Evolutionary conservation across 1,284 basidiomycete species (phyloP).

Genomic region (Peniophora sp.): DNA sequence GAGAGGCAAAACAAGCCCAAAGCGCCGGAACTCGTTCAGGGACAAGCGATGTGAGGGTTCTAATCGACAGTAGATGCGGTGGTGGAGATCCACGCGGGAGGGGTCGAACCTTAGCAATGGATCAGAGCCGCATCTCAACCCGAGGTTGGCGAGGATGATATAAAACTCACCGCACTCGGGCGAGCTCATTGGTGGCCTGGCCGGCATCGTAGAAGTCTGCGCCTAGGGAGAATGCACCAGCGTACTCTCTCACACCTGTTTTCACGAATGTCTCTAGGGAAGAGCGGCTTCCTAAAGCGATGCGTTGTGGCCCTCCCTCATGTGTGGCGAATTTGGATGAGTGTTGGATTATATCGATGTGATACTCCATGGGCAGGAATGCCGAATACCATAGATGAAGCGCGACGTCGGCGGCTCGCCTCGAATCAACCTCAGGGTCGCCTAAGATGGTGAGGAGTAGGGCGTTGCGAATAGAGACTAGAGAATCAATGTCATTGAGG

Average conservation of each 20-base stretch:
- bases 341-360: slow-evolving; percentile 11
- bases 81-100: slow-evolving; percentile 23
- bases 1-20: slow-evolving; percentile 34
- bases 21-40: slow-evolving; percentile 27
- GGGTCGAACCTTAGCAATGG: slow-evolving; percentile 18
- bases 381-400: slow-evolving; percentile 37
- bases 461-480: slow-evolving; percentile 24
- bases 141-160: too few relatives aligned
- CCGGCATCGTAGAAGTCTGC: too few relatives aligned
- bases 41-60: slow-evolving; percentile 31
- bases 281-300: too few relatives aligned
- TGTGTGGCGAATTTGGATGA: too few relatives aligned
- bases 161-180: too few relatives aligned
- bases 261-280: too few relatives aligned
- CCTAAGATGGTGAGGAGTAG: slow-evolving; percentile 29
- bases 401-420: slow-evolving; percentile 28
- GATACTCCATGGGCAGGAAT: slow-evolving; percentile 26
- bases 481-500: slow-evolving; percentile 23
- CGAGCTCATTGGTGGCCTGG: too few relatives aligned
- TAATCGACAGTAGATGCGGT: slow-evolving; percentile 21
- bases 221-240: too few relatives aligned
- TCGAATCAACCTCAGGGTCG: slow-evolving; percentile 16
- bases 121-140: too few relatives aligned
- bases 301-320: too few relatives aligned
- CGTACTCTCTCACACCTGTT: too few relatives aligned